Evolutionary conservation across 75 land plant species (phyloP), one percentile per base, ranked within the genome.

Genomic region (Selaginella tamariscina): DNA sequence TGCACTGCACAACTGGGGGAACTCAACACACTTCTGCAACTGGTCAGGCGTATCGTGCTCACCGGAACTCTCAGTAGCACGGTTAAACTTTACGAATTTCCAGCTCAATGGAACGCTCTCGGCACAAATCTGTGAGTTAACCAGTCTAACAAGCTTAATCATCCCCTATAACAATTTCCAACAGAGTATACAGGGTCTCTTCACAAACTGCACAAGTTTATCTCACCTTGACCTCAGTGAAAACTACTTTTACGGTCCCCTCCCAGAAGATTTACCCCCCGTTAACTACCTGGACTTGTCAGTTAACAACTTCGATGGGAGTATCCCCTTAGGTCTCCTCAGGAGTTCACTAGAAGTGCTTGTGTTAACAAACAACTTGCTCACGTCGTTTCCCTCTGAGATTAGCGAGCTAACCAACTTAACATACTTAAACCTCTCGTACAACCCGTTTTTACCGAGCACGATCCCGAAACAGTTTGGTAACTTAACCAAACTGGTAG

Each of bases 391-490:
- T 5, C 5, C 49, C 49, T 15, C 49, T 15, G 15, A 15, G 11
- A 5, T 39, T 15, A 15, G 49, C 49, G 11, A 15, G 5, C 49
- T 39, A 5, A 5, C 49, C 49, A 39, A 39, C 49, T 15, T 39
- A 5, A 39, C 49, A 5, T 59, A 9, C n/a, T n/a, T 59, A 5
- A 23, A 59, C 23, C 18, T 59, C 23, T 23, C 62, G 21, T 59
- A 5, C 62, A 59, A 59, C 21, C 5, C 8, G 5, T 9, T 21
- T 26, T 68, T 87, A 22, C 72, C 21, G 33, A 88, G 88, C 23
- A 55, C 13, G 31, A 85, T 87, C 62, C 91, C 88, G 62, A 78
- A 56, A 18, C 72, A 57, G 11, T 66, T 87, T 70, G 83, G 88
- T 24, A 68, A 75, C 5, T 70, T 80, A 57, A 82, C 85, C 44